Evolutionary conservation across 768 basidiomycete genomes (phyloP).

Genomic region (Imleria badia): DNA sequence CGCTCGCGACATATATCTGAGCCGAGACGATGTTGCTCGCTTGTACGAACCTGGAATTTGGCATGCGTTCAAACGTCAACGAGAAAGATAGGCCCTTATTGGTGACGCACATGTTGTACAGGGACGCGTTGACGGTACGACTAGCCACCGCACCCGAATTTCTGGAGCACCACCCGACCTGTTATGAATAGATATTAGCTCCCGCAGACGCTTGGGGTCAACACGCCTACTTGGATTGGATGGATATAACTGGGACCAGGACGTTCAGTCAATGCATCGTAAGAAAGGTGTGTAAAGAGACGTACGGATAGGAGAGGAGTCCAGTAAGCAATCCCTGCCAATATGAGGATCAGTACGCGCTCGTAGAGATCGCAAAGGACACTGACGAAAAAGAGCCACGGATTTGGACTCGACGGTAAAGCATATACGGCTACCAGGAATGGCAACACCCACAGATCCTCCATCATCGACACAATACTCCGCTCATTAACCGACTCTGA

Average conservation of each 20-base stretch:
- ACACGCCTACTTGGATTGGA: slow-evolving; percentile 42
- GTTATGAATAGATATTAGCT: not conserved
- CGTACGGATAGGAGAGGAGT: slow-evolving; percentile 46
- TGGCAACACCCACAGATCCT: slow-evolving; percentile 60
- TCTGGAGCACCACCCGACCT: slow-evolving; percentile 59
- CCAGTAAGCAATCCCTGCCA: slow-evolving; percentile 42
- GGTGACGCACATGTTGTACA: slow-evolving; percentile 52
- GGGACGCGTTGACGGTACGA: slow-evolving; percentile 56
- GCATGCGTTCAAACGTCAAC: not conserved
- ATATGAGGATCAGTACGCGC: not conserved
- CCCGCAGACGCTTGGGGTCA: not conserved
- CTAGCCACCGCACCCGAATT: slow-evolving; percentile 61
- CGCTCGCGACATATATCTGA: slow-evolving; percentile 58
- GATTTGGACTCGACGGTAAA: slow-evolving; percentile 47
- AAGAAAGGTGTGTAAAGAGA: not conserved
- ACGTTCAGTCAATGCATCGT: not conserved
- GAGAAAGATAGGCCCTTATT: not conserved
- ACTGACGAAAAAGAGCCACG: slow-evolving; percentile 54
- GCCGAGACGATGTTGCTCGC: slow-evolving; percentile 43
- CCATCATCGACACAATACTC: slow-evolving; percentile 51
- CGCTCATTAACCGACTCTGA: slow-evolving; percentile 56
- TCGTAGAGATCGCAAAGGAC: not conserved
- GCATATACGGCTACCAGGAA: slow-evolving; percentile 57
- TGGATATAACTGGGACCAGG: slow-evolving; percentile 40
- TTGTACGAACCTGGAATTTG: slow-evolving; percentile 40